A percentile compares a stretch with the other conserved stretches of the same genome.
phyloP scores from a whole-genome alignment of 805 yeast species.

The Komagataella ulmi region DNA sequence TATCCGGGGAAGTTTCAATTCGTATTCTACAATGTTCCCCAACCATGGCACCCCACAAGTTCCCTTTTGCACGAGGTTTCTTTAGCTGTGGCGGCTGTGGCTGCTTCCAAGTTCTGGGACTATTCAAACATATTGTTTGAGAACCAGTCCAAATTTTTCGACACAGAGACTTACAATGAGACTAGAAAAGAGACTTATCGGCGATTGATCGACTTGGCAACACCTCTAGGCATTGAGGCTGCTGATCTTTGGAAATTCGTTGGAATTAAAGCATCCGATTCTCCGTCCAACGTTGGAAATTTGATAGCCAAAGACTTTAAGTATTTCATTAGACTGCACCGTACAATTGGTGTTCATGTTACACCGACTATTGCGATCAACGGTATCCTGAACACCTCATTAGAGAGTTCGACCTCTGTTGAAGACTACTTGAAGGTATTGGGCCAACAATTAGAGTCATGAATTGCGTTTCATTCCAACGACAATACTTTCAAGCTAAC shows the following conservation, averaged over 20 bases:
- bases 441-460: conserved; percentile 3
- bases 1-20: conserved; percentile 41
- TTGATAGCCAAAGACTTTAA: conserved; percentile 49
- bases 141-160: conserved; percentile 43
- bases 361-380: conserved; percentile 69
- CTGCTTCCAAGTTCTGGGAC: conserved; percentile 41
- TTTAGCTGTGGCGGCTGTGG: conserved; percentile 49
- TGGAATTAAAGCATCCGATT: conserved; percentile 15
- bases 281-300: conserved; percentile 43
- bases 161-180: conserved; percentile 39
- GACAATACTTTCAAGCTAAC: too few species aligned
- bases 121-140: conserved; percentile 44
- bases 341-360: conserved; percentile 74
- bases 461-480: too few species aligned
- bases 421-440: conserved; percentile 29
- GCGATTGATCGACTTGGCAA: conserved; percentile 36
- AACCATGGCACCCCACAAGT: conserved; percentile 84
- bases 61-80: conserved; percentile 57
- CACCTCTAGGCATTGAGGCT: conserved; percentile 17
- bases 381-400: conserved; percentile 43
- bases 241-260: conserved; percentile 16
- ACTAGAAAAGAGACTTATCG: conserved; percentile 43
- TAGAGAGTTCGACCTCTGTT: conserved; percentile 49
- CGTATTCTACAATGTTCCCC: conserved; percentile 61
- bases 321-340: conserved; percentile 56